phyloP scores from a whole-genome alignment of 345 rosid species.

The Camelina laxa region DNA sequence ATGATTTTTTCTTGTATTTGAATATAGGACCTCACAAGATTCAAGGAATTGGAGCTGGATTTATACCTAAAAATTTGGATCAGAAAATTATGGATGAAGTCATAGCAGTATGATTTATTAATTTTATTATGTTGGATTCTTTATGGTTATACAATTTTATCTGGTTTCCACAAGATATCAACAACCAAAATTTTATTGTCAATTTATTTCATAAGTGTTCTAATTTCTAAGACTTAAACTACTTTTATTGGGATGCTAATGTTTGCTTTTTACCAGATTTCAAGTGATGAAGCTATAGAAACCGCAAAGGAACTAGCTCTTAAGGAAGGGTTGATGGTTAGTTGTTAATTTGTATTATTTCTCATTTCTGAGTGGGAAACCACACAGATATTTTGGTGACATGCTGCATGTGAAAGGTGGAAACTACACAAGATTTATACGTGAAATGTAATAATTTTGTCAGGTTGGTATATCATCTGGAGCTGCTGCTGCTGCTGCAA shows the following conservation, averaged over 20 bases:
- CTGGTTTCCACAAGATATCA: neutral
- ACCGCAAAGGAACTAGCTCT: conserved; percentile 93
- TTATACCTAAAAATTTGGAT: conserved; percentile 86
- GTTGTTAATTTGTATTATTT: conserved; percentile 42
- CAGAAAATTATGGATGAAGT: conserved; percentile 80
- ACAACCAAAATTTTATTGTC: neutral
- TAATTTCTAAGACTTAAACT: neutral
- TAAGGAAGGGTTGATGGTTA: conserved; percentile 93
- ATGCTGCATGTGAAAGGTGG: neutral
- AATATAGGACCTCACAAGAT: conserved; percentile 95
- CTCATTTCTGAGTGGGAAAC: no score
- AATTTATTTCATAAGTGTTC: neutral
- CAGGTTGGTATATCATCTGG: conserved; percentile 63
- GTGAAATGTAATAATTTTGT: neutral
- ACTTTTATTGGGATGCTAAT: neutral
- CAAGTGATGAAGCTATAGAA: conserved; percentile 82
- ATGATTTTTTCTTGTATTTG: conserved; percentile 18
- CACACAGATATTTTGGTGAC: neutral
- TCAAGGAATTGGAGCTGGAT: conserved; percentile 99
- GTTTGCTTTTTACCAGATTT: conserved; percentile 35
- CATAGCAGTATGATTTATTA: conserved; percentile 59
- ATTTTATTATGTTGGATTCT: conserved; percentile 17
- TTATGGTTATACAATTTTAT: neutral
- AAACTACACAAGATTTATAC: neutral
- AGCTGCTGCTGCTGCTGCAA: conserved; percentile 59